phyloP scores from a whole-genome alignment of 164 flowering plant species.

The Aristolochia californica region DNA sequence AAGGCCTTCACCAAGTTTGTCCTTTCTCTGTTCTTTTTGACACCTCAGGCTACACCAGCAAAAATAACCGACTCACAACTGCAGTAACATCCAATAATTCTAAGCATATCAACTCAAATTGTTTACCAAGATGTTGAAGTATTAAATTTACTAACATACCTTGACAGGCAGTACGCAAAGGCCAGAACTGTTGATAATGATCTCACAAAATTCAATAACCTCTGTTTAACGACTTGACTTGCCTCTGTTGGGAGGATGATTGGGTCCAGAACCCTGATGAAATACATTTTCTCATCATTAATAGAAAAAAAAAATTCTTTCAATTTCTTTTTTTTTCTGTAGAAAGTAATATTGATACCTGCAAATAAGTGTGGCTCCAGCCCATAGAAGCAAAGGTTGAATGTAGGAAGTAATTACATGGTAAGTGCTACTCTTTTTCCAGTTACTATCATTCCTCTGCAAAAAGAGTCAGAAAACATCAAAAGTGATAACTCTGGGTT shows the following conservation, averaged over 20 bases:
- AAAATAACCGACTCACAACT: too few relatives aligned
- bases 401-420: slow-evolving; percentile 54
- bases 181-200: slow-evolving; percentile 89
- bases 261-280: slow-evolving; percentile 74
- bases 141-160: slow-evolving; percentile 34
- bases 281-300: slow-evolving; percentile 4
- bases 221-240: slow-evolving; percentile 67
- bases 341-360: slow-evolving; percentile 33
- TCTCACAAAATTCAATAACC: slow-evolving; percentile 67
- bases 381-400: slow-evolving; percentile 81
- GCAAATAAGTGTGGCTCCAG: slow-evolving; percentile 78
- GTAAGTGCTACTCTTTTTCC: slow-evolving; percentile 72
- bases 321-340: neutral
- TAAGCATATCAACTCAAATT: neutral
- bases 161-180: slow-evolving; percentile 78
- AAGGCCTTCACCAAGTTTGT: too few relatives aligned
- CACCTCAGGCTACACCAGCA: too few relatives aligned
- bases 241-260: slow-evolving; percentile 72
- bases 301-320: neutral
- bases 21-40: too few relatives aligned
- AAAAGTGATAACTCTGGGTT: neutral
- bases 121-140: too few relatives aligned
- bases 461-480: slow-evolving; percentile 7
- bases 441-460: slow-evolving; percentile 60
- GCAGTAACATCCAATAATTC: too few relatives aligned